phyloP scores from a whole-genome alignment of 208 protist species.

The Kentomonas sorsogonicus region DNA sequence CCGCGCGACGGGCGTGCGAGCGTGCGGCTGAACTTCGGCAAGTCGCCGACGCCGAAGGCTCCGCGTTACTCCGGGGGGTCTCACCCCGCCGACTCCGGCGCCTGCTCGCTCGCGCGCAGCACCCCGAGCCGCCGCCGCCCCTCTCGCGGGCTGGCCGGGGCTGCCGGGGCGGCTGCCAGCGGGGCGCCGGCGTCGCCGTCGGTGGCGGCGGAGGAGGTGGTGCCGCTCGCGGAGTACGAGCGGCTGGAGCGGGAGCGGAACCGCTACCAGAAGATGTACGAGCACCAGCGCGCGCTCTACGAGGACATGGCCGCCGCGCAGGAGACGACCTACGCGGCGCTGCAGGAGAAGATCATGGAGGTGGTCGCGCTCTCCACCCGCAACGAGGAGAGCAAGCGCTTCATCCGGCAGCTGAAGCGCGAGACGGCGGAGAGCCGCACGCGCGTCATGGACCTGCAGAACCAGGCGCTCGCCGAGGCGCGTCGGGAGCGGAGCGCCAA shows the following conservation, averaged over 20 bases:
- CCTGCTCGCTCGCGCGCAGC: slow-evolving; percentile 18
- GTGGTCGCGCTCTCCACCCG: slow-evolving; percentile 81
- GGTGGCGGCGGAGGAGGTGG: slow-evolving; percentile 31
- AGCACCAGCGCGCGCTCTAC: slow-evolving; percentile 80
- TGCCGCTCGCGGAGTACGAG: slow-evolving; percentile 55
- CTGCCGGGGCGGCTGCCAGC: no score
- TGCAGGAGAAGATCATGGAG: slow-evolving; percentile 86
- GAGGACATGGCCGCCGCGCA: slow-evolving; percentile 80
- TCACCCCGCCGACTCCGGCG: slow-evolving; percentile 17
- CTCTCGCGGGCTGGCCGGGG: slow-evolving; percentile 5
- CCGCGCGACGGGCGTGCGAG: slow-evolving; percentile 8
- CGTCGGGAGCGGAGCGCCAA: slow-evolving; percentile 41
- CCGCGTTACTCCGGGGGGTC: slow-evolving; percentile 15
- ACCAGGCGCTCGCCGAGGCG: slow-evolving; percentile 57
- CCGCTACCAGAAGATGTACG: slow-evolving; percentile 84
- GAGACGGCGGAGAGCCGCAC: slow-evolving; percentile 79
- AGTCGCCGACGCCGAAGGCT: slow-evolving; percentile 53
- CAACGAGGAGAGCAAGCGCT: slow-evolving; percentile 85
- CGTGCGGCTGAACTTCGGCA: slow-evolving; percentile 23
- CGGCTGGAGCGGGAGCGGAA: slow-evolving; percentile 63
- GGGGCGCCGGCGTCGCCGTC: no score
- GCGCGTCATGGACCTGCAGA: slow-evolving; percentile 81
- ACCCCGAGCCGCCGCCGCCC: slow-evolving; percentile 11
- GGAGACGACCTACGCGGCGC: slow-evolving; percentile 52
- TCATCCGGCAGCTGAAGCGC: slow-evolving; percentile 86